Evolutionary conservation across 106 monocot genomes (phyloP).

Genomic region (Acorus gramineus): DNA sequence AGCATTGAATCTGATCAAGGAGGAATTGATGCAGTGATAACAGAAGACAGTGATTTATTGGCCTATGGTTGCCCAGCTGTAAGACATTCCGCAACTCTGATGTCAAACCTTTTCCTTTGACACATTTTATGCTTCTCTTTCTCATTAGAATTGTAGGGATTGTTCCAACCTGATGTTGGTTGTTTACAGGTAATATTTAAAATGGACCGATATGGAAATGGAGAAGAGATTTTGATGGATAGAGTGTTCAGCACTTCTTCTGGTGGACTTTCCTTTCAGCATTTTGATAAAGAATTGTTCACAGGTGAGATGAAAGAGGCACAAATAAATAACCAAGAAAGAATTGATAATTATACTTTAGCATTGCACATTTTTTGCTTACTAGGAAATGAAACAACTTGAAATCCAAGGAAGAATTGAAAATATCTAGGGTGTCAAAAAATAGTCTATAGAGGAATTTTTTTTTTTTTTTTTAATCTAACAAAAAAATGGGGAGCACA

Average conservation of each 20-base stretch:
- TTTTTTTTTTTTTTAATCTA: too few relatives aligned
- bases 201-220: conserved; percentile 83
- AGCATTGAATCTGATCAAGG: conserved; percentile 50
- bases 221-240: conserved; percentile 70
- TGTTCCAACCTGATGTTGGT: neutral
- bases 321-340: neutral
- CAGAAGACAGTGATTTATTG: conserved; percentile 87
- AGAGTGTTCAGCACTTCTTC: conserved; percentile 28
- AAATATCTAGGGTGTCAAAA: too few relatives aligned
- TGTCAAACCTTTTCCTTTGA: neutral
- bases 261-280: conserved; percentile 45
- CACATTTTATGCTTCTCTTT: neutral
- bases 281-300: conserved; percentile 63
- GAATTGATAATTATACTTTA: too few relatives aligned
- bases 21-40: conserved; percentile 77
- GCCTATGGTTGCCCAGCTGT: conserved; percentile 79
- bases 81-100: conserved; percentile 13
- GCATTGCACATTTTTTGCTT: too few relatives aligned
- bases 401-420: too few relatives aligned
- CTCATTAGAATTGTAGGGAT: neutral
- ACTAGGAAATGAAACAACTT: too few relatives aligned
- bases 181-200: conserved; percentile 68
- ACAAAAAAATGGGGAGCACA: too few relatives aligned
- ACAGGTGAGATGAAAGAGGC: conserved; percentile 30
- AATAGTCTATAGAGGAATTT: too few relatives aligned